phyloP scores from a whole-genome alignment of 73 alveolate species.

The Paramecium sonneborni region DNA sequence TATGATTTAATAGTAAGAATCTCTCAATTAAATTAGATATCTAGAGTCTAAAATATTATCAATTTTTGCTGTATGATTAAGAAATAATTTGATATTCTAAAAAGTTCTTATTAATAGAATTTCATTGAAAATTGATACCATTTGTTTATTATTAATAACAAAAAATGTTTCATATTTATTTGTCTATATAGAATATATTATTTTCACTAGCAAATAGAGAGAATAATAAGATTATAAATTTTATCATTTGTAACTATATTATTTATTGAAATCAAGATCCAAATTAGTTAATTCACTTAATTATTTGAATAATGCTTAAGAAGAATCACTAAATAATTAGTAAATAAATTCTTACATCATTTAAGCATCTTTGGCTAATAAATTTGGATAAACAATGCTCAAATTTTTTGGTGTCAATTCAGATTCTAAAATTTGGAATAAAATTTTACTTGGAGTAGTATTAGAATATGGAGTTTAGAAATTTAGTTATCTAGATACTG shows the following conservation, averaged over 20 bases:
- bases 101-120: too few relatives aligned
- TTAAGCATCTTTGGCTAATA: neutral
- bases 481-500: constrained; percentile 1
- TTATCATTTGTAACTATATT: constrained; percentile 40
- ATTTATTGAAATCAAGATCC: constrained; percentile 44
- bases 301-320: neutral
- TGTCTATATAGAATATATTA: neutral
- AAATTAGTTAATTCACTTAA: constrained; percentile 7
- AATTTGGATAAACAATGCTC: constrained; percentile 31
- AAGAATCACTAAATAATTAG: neutral
- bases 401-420: neutral
- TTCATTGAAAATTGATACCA: too few relatives aligned
- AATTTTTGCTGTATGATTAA: too few relatives aligned
- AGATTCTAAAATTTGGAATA: neutral
- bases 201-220: neutral
- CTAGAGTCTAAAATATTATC: too few relatives aligned
- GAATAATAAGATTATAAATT: neutral
- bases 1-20: too few relatives aligned
- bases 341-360: neutral
- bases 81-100: too few relatives aligned
- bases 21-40: too few relatives aligned
- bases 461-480: constrained; percentile 27
- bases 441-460: neutral
- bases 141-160: too few relatives aligned
- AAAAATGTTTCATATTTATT: too few relatives aligned